Evolutionary conservation across 371 early-diverging fungal genomes (phyloP), one percentile per base, ranked within the genome.

Genomic region (Basidiobolus meristosporus): DNA sequence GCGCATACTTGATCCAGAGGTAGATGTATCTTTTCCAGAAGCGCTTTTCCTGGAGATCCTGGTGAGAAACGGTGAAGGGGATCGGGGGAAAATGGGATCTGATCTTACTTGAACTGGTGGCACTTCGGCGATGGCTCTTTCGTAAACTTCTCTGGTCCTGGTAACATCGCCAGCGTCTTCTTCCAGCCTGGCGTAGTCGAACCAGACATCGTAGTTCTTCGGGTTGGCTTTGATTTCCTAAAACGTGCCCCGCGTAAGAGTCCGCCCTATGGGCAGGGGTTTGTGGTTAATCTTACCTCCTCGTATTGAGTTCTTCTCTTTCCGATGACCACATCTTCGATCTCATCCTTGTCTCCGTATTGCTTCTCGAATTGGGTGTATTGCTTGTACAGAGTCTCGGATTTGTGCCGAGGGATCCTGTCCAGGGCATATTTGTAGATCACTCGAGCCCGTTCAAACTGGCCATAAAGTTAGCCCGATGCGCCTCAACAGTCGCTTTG

Each of bases 321-420:
- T 33, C 70, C 67, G 17, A 81, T 59, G 3, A 96, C 81, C 1
- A 90, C 93, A 42, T 73, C 69, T 52, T 95, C 95, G 39, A 91
- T 86, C 11, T 78, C 88, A 12, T 79, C 76, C 44, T 65, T 65
- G 36, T 74, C 82, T 28, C 98, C 98, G 51, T 69, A 77, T 54
- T 90, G 91, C 55, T 96, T 93, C 59, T 97, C 96, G 52, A 97
- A 97, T 44, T 80, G 78, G 9, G 85, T 72, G 55, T 95, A 95
- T 53, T 82, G 81, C 45, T 86, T 85, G 58, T 89, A 82, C 22
- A 93, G 61, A 18, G 83, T 72, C 58, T 87, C 78, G 1, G 83
- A 74, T 52, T 73, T 76, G 12, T 71, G 70, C 45, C 81, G 73
- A 5, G 91, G 84, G 18, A 93, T 65, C 28, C 79, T 73, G 35